Conservation (phyloP, 257 asterid species). For the Ajuga chamaepitys region DNA sequence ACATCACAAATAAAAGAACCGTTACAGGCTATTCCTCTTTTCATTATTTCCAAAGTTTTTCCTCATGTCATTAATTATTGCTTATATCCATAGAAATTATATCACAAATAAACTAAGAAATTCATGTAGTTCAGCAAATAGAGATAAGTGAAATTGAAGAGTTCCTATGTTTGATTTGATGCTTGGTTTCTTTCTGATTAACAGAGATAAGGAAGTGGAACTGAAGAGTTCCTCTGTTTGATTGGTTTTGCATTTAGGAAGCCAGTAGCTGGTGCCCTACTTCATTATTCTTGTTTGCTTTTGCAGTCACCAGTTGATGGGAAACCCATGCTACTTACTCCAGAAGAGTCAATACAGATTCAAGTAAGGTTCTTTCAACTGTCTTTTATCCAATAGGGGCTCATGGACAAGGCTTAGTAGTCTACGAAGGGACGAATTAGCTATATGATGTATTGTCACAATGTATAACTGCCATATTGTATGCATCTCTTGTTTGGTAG, state of each 20-base stretch:
- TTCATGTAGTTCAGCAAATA: not conserved
- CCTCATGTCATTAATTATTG: too few species aligned
- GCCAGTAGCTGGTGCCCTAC: not conserved
- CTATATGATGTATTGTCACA: not conserved
- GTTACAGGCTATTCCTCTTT: too few species aligned
- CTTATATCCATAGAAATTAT: too few species aligned
- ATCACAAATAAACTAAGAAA: too few species aligned
- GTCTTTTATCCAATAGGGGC: not conserved
- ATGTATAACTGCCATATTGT: not conserved
- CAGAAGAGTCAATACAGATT: conserved; percentile 95
- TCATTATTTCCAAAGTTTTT: too few species aligned
- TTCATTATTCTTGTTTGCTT: conserved; percentile 15
- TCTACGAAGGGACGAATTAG: not conserved
- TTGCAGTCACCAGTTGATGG: conserved; percentile 98
- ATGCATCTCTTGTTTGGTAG: not conserved
- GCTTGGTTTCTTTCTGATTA: too few species aligned
- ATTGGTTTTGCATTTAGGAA: not conserved
- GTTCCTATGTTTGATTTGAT: too few species aligned
- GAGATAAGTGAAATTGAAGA: too few species aligned
- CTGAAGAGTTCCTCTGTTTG: not conserved
- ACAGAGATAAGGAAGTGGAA: not conserved
- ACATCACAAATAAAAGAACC: not conserved
- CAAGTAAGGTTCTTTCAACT: conserved; percentile 45
- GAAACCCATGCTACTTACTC: conserved; percentile 95
- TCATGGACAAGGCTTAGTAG: not conserved